Evolutionary conservation across 2,329 filamentous ascomycete species (phyloP), one percentile per base, ranked within the genome.

Genomic region (Aspergillus sp.): DNA sequence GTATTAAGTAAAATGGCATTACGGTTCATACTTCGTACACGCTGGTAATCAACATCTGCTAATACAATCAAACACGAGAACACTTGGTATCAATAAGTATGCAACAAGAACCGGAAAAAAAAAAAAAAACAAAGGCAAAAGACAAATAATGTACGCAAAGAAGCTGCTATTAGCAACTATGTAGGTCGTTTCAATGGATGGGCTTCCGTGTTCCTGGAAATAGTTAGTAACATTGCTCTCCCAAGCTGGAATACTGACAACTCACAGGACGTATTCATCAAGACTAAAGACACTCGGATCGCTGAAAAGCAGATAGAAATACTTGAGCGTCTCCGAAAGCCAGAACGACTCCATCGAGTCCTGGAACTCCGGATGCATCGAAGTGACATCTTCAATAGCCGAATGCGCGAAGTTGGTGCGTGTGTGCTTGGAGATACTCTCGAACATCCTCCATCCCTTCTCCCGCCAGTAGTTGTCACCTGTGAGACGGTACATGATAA

Each of bases 321-420:
- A 74, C 53, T 74, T 74, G 44, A 75, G 54, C 7, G 72, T 74
- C 63, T 74, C 72, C 4, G 69, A 71, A 33, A 86, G 72, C 84
- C 85, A 88, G 64, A 88, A 88, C 52, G 82, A 86, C 72, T 88
- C 84, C 84, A 88, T 87, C 45, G 77, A 77, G 60, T 87, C 82
- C 49, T 74, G 58, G 23, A 71, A 64, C 10, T 56, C 57, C 4
- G 72, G 72, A 12, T 60, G 66, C 49, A 69, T 66, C 39, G 71
- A 69, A 38, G 78, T 84, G 22, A 89, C 82, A 58, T 89, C 84
- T 50, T 77, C 71, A 48, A 90, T 76, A 27, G 81, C 81, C 1
- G 82, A 81, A 56, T 86, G 78, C 5, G 82, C 86, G 52, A 81
- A 74, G 4, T 76, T 69, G 0, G 84, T 82, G 22, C 75, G 74